These are phyloP conservation scores for Nannizzia gypsea DNA, from an alignment of 2,329 filamentous ascomycete genomes.

Conservation along the genomic window DNA sequence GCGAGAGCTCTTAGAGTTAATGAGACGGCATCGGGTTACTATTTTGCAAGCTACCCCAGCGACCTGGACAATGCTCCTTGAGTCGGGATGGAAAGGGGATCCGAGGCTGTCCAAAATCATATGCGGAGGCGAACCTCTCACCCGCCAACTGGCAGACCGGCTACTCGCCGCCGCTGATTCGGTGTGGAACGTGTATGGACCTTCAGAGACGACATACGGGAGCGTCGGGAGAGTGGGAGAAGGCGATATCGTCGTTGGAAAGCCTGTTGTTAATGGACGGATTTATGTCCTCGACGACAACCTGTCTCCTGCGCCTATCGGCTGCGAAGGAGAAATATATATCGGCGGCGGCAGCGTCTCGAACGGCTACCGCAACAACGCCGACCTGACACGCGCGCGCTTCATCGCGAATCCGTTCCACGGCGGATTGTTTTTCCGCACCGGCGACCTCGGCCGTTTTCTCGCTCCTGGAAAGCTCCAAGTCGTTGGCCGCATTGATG, in stretches of 20 bases:
- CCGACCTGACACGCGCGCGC: conserved; percentile 12
- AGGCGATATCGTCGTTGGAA: conserved; percentile 14
- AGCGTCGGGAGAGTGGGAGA: not conserved
- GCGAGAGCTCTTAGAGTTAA: conserved; percentile 15
- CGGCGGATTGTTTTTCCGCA: not conserved
- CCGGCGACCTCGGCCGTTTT: conserved; percentile 4
- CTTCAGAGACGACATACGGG: conserved; percentile 17
- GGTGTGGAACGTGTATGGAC: conserved; percentile 16
- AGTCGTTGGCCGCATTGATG: not conserved
- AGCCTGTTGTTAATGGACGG: conserved; percentile 26
- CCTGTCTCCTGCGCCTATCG: conserved; percentile 27
- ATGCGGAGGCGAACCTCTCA: not conserved
- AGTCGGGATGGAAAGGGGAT: conserved; percentile 9
- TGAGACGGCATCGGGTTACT: conserved; percentile 11
- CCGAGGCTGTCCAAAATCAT: conserved; percentile 1
- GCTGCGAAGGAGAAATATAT: conserved; percentile 34
- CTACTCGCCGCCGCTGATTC: conserved; percentile 7
- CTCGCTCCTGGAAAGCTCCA: not conserved
- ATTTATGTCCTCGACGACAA: conserved; percentile 33
- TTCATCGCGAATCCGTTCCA: conserved; percentile 17
- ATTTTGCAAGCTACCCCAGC: conserved; percentile 12
- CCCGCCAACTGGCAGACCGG: conserved; percentile 10
- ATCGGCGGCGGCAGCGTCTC: conserved; percentile 25
- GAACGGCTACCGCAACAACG: conserved; percentile 16
- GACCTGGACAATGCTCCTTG: conserved; percentile 12